Base-by-base conservation (phyloP, 208 protist species). In the Wallacemonas rigidus region DNA sequence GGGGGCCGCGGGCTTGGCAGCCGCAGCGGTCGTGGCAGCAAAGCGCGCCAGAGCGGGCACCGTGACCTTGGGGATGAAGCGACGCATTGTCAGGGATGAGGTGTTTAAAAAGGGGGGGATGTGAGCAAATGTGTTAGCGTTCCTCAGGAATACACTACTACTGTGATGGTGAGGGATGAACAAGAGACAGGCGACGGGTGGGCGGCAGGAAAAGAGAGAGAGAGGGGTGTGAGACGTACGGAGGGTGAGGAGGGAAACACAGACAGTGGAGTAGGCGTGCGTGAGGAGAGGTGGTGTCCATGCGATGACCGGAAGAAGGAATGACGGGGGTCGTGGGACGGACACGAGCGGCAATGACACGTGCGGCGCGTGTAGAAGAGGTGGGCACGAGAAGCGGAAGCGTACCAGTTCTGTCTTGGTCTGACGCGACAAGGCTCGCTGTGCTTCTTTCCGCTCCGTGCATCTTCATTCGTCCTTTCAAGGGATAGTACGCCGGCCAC, bases 21-120 rank as follows among this genome's bases (percentile, higher is more conserved):
- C 78, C 54, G 57, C 62, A 8, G 74, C 76, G 4, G 74, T 71
- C 17, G 80, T 76, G 60, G 86, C 67, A 39, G 83, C 82, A 55
- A 85, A 53, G 74, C 81, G 81, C 62, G 79, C 74, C 62, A 84
- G 51, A 9, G 81, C 70, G 35, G 83, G 76, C 12, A 75, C 69
- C 56, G 73, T 48, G 71, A 80, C 72, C 79, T 84, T 86, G 67
- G 76, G 83, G 64, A 71, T 62, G 70, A 89, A 82, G 65, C 87
- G 87, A 62, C 83, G 87, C 87, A 92, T 92, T 67, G 47, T 50
- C 3, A 17, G 57, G 0, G 26, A 26, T 26, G 26, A 26, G 26
- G 26, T 26, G 26, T 26, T 26, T 26, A 26, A 26, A 26, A 26
- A 26, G 26, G 26, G 26, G 26, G n/a, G 39, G 14, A 26, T 57